These are phyloP conservation scores for Diaporthe australafricana DNA, from an alignment of 2,329 filamentous ascomycete genomes.

Conservation along the genomic window DNA sequence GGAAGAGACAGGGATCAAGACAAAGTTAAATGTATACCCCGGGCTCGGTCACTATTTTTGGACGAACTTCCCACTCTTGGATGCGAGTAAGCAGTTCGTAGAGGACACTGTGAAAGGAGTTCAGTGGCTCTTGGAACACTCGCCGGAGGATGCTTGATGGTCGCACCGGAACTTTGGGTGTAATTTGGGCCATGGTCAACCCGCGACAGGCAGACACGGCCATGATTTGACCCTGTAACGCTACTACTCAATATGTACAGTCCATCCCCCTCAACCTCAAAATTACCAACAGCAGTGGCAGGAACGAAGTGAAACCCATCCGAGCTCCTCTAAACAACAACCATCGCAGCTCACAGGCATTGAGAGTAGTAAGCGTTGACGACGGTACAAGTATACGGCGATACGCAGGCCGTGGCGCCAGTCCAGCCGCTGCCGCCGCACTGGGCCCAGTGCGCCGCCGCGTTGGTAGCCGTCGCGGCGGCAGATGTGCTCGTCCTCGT, in stretches of 20 bases:
- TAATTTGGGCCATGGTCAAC: not conserved
- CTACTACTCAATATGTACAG: too few species aligned
- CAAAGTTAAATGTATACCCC: conserved; percentile 51
- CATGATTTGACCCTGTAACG: too few species aligned
- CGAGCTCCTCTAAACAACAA: not conserved
- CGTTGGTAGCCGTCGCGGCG: conserved; percentile 4
- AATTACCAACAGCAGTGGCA: not conserved
- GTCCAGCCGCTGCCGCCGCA: conserved; percentile 35
- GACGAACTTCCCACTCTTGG: conserved; percentile 43
- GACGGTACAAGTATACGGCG: conserved; percentile 59
- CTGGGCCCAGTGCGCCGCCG: conserved; percentile 32
- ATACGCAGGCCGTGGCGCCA: conserved; percentile 49
- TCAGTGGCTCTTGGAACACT: conserved; percentile 42
- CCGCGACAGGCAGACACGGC: not conserved
- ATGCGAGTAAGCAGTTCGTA: conserved; percentile 41
- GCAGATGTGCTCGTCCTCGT: conserved; percentile 7
- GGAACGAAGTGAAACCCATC: not conserved
- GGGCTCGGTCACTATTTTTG: conserved; percentile 45
- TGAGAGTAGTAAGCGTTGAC: conserved; percentile 51
- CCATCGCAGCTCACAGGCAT: conserved; percentile 22
- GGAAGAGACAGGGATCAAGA: conserved; percentile 54
- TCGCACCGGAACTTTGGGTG: not conserved
- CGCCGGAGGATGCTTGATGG: not conserved
- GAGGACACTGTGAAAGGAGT: conserved; percentile 44
- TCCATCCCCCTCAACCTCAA: accelerated